Evolutionary conservation across 169 alveolate genomes (phyloP).

Genomic region (Plasmodium blacklocki): DNA sequence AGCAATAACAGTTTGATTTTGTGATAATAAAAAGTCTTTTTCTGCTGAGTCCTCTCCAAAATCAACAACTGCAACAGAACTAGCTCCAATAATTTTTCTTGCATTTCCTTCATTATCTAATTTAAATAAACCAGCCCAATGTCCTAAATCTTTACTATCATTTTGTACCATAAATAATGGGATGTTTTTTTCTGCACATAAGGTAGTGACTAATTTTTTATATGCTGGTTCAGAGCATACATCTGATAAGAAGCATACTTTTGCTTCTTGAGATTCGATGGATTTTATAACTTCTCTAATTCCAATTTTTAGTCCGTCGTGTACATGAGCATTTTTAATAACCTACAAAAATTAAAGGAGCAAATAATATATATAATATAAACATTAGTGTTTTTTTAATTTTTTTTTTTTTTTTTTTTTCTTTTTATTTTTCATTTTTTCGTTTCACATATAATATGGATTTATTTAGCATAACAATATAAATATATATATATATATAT

Average conservation of each 20-base stretch:
- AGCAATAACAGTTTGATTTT: slow-evolving; percentile 78
- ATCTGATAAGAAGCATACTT: slow-evolving; percentile 94
- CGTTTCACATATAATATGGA: neutral
- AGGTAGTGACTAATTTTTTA: slow-evolving; percentile 93
- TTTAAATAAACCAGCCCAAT: slow-evolving; percentile 98
- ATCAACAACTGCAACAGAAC: slow-evolving; percentile 96
- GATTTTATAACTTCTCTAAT: slow-evolving; percentile 96
- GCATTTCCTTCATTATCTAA: slow-evolving; percentile 95
- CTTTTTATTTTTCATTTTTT: slow-evolving; percentile 15
- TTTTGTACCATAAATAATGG: slow-evolving; percentile 93
- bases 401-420: no score
- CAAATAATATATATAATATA: neutral
- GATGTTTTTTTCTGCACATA: slow-evolving; percentile 92
- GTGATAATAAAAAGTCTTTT: slow-evolving; percentile 90
- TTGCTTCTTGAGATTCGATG: slow-evolving; percentile 94
- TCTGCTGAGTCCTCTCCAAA: slow-evolving; percentile 97
- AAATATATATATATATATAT: neutral
- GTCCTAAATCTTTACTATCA: slow-evolving; percentile 95
- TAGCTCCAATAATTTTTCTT: slow-evolving; percentile 96
- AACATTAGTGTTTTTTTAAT: no score
- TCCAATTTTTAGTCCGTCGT: slow-evolving; percentile 95
- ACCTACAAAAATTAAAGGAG: slow-evolving; percentile 79
- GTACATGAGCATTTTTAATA: slow-evolving; percentile 89
- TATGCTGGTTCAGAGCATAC: slow-evolving; percentile 95
- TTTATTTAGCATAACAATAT: neutral